Conservation (phyloP, 345 rosid genomes). For the Salix brachista region DNA sequence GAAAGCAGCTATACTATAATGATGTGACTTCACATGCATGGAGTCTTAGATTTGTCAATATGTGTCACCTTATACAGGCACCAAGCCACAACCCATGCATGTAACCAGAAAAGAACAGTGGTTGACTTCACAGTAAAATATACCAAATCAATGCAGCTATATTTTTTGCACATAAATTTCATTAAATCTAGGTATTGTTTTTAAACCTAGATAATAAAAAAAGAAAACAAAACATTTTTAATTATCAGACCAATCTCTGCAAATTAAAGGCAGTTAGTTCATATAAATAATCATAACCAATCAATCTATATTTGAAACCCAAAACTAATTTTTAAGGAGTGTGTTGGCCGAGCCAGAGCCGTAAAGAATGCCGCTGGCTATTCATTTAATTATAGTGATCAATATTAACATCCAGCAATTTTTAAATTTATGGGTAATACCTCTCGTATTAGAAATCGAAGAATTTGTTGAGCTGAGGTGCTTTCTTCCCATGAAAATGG, state of each 20-base stretch:
- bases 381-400: background rate
- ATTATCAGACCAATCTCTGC: too few species aligned
- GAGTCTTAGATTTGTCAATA: background rate
- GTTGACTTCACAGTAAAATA: background rate
- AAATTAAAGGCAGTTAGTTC: too few species aligned
- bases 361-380: background rate
- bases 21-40: constrained; percentile 1
- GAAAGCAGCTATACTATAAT: background rate
- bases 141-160: background rate
- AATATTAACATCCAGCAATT: too few species aligned
- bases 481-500: background rate
- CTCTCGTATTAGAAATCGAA: too few species aligned
- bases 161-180: too few species aligned
- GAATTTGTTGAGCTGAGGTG: background rate
- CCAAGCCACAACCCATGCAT: background rate
- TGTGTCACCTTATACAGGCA: background rate
- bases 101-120: background rate
- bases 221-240: too few species aligned
- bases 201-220: too few species aligned
- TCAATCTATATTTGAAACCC: background rate
- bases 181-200: too few species aligned
- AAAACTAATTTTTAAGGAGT: background rate
- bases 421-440: too few species aligned
- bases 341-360: background rate
- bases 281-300: too few species aligned